phyloP scores from a whole-genome alignment of 2,329 filamentous ascomycete genomes.

The Dactylonectria macrodidyma region DNA sequence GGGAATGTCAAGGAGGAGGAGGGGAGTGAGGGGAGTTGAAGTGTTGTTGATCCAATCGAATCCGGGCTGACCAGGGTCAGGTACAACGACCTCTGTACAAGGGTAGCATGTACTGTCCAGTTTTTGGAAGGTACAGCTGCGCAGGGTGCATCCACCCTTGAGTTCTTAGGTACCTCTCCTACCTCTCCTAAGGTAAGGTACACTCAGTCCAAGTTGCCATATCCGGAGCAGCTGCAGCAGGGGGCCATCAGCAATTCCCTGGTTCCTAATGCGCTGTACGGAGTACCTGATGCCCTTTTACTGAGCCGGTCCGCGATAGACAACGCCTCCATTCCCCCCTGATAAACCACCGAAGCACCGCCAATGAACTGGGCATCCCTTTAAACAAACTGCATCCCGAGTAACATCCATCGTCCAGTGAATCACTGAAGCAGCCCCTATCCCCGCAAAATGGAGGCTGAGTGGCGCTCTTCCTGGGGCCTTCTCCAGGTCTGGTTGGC shows the following conservation, averaged over 20 bases:
- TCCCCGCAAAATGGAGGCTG: conserved; percentile 13
- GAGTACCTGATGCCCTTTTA: not conserved
- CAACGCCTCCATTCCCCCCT: not conserved
- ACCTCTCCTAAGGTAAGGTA: too few relatives aligned
- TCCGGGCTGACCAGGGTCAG: conserved; percentile 7
- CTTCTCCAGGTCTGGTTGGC: conserved; percentile 5
- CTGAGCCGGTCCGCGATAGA: not conserved
- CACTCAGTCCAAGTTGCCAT: not conserved
- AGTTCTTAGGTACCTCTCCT: too few relatives aligned
- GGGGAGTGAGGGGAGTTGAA: not conserved
- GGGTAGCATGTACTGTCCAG: too few relatives aligned
- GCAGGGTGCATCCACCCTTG: too few relatives aligned
- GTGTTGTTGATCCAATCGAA: conserved; percentile 24
- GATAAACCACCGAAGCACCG: not conserved
- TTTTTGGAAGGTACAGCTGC: too few relatives aligned
- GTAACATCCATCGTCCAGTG: conserved; percentile 6
- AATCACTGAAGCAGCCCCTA: not conserved
- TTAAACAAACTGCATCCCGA: not conserved
- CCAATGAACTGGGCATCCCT: not conserved
- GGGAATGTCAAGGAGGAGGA: not conserved
- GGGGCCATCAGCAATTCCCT: not conserved
- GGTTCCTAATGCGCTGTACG: not conserved
- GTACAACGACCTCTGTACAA: conserved; percentile 5
- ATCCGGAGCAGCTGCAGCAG: not conserved
- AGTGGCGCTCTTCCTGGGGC: conserved; percentile 3